phyloP scores from a whole-genome alignment of 1,139 yeast genomes.

The Suhomyces chickasaworum region DNA sequence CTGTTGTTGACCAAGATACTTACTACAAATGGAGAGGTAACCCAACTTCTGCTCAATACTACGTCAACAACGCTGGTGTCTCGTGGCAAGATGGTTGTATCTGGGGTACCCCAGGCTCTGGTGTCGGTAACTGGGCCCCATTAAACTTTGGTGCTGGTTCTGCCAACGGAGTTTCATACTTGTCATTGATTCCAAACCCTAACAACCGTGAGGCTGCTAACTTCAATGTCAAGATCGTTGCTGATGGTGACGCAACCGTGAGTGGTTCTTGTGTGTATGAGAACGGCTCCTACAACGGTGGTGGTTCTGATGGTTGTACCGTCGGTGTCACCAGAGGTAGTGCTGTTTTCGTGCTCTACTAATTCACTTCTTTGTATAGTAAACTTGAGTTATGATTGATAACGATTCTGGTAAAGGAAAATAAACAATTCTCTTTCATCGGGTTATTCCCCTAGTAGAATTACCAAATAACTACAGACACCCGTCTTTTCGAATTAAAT shows the following conservation, averaged over 20 bases:
- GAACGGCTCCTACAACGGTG: conserved; percentile 74
- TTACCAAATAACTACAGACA: too few relatives aligned
- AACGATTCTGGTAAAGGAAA: conserved; percentile 1
- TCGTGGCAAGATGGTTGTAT: conserved; percentile 85
- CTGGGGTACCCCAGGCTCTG: conserved; percentile 83
- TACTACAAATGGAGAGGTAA: conserved; percentile 85
- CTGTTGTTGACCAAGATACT: conserved; percentile 74
- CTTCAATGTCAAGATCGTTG: conserved; percentile 81
- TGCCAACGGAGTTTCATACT: conserved; percentile 75
- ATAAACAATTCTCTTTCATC: neutral
- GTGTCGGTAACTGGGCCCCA: conserved; percentile 98
- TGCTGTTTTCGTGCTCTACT: conserved; percentile 71
- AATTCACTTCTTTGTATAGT: conserved; percentile 4
- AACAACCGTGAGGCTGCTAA: conserved; percentile 77
- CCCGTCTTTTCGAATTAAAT: too few relatives aligned
- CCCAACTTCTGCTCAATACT: conserved; percentile 91
- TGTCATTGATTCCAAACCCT: conserved; percentile 94
- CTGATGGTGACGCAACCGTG: conserved; percentile 58
- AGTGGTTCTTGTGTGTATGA: conserved; percentile 80
- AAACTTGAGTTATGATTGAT: neutral
- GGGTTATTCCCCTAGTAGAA: too few relatives aligned
- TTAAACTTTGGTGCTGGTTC: conserved; percentile 91
- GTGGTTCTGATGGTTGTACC: conserved; percentile 83
- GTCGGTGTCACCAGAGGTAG: conserved; percentile 82
- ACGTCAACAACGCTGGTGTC: conserved; percentile 96